These are phyloP conservation scores for Fragaria ananassa DNA, from an alignment of 306 rosid genomes.

Conservation along the genomic window DNA sequence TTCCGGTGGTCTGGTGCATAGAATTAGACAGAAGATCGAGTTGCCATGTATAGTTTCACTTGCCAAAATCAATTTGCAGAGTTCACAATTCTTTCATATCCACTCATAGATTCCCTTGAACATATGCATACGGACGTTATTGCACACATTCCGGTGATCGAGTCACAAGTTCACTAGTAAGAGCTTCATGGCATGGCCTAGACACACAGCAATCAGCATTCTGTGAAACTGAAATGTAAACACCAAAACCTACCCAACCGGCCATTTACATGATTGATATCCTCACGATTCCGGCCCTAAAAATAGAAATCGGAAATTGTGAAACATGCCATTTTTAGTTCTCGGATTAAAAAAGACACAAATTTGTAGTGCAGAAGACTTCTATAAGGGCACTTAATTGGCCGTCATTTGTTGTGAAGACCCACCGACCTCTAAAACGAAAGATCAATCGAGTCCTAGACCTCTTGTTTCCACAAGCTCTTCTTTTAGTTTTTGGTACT, in stretches of 20 bases:
- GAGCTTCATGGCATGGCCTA: not conserved
- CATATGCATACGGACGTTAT: not conserved
- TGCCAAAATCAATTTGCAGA: too few species aligned
- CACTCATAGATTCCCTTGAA: too few species aligned
- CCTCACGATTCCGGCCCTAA: not conserved
- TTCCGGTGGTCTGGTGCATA: too few species aligned
- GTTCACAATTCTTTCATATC: too few species aligned
- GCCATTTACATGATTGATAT: not conserved
- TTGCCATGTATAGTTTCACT: too few species aligned
- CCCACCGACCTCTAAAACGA: constrained; percentile 6
- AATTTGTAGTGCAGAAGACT: not conserved
- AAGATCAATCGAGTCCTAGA: not conserved
- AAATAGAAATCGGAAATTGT: not conserved
- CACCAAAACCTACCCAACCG: not conserved
- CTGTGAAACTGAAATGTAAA: not conserved
- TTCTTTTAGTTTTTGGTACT: not conserved
- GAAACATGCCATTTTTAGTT: not conserved
- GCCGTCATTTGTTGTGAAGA: not conserved
- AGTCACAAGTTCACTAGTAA: not conserved
- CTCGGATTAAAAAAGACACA: not conserved
- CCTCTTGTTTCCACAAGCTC: not conserved
- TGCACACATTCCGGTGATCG: not conserved
- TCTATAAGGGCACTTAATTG: not conserved
- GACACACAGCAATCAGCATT: not conserved
- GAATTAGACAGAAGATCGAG: too few species aligned